Evolutionary conservation across 2,329 filamentous ascomycete species (phyloP).

Genomic region (Trichoderma hamatum): DNA sequence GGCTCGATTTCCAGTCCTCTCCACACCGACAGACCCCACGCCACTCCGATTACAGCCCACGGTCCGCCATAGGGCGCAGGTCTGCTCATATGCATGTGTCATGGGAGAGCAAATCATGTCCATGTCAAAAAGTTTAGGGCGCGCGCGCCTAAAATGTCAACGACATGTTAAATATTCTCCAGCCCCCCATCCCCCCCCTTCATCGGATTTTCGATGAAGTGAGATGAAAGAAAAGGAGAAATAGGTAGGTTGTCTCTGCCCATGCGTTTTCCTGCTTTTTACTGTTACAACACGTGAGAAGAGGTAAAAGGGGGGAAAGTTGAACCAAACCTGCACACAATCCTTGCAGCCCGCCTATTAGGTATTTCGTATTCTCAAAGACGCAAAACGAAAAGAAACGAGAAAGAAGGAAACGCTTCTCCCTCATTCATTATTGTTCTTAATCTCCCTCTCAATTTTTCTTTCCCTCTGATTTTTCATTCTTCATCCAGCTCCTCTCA

Average conservation of each 20-base stretch:
- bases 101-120: not conserved
- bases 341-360: not conserved
- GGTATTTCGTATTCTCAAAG: not conserved
- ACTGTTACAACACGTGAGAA: not conserved
- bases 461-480: not conserved
- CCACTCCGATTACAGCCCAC: not conserved
- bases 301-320: not conserved
- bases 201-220: not conserved
- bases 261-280: not conserved
- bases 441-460: not conserved
- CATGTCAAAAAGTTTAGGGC: conserved; percentile 1
- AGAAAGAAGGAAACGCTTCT: not conserved
- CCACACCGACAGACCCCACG: not conserved
- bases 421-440: not conserved
- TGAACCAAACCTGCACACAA: not conserved
- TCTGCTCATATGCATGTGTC: not conserved
- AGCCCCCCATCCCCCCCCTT: not conserved
- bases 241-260: not conserved
- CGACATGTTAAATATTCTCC: not conserved
- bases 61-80: conserved; percentile 13
- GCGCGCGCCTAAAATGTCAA: conserved; percentile 4
- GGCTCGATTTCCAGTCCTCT: conserved; percentile 9
- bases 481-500: not conserved
- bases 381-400: not conserved
- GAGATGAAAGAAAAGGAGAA: not conserved